Base-by-base conservation (phyloP, 225 moss, liverwort and hornwort genomes). In the Takakia lepidozioides region DNA sequence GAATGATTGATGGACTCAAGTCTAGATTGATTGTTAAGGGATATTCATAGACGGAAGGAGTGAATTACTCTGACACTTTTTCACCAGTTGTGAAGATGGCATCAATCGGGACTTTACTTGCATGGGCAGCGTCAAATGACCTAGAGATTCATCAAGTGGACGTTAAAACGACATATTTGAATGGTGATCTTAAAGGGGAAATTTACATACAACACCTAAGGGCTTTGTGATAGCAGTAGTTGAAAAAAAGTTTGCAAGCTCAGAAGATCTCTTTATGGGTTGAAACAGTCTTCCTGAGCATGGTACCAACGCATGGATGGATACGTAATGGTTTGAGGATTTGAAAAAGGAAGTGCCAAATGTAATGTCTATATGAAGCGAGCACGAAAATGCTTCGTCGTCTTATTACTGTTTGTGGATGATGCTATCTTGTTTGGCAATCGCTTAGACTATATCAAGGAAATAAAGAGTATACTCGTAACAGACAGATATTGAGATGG, bases 21-120 rank as follows among this genome's bases (percentile, higher is more conserved):
- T 2, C 52, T 3, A 38, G 42, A 16, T 2, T 53, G 10, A 28
- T 29, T 2, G 39, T 26, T 9, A 59, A 49, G 29, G 27, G 28
- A 11, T 59, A 4, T 7, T 58, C 38, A 3, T 36, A 58, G 17
- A 1, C 19, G 17, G 38, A 29, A 34, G 22, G 57, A 20, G 4
- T 57, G 13, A 8, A 48, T 8, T 39, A 48, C 25, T 2, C 20
- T 0, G 17, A 47, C 2, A 38, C n/a, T n/a, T n/a, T n/a, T n/a
- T n/a, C n/a, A n/a, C n/a, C n/a, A n/a, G n/a, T n/a, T n/a, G n/a
- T n/a, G n/a, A n/a, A n/a, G n/a, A n/a, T n/a, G n/a, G n/a, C n/a
- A n/a, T n/a, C n/a, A n/a, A n/a, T n/a, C n/a, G 21, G 2, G 55
- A 47, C 19, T 48, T 46, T 38, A 11, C 22, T 57, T 5, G 43